phyloP scores from a whole-genome alignment of 1,284 basidiomycete species.

The Leucoagaricus sp. region DNA sequence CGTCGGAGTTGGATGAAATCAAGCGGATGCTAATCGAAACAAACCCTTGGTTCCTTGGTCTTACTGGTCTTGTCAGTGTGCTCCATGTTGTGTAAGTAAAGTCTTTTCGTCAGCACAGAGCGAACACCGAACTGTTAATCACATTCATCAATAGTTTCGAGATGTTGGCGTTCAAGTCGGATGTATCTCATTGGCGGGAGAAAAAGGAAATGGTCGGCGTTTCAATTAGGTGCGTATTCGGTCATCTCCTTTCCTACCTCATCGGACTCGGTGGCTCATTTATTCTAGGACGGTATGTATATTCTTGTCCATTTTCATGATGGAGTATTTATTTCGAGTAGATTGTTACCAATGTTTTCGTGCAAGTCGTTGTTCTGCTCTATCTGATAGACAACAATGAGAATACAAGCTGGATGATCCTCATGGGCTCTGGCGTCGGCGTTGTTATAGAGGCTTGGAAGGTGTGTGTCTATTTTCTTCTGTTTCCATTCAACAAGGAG shows the following conservation, averaged over 20 bases:
- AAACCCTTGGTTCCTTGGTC: conserved; percentile 85
- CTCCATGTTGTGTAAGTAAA: conserved; percentile 80
- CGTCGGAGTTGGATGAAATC: conserved; percentile 87
- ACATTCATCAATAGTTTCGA: conserved; percentile 65
- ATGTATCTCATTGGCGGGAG: conserved; percentile 93
- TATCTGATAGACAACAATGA: conserved; percentile 96
- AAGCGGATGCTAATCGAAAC: conserved; percentile 96
- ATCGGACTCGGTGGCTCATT: conserved; percentile 7
- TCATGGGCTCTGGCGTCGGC: conserved; percentile 86
- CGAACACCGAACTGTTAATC: neutral
- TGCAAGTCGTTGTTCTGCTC: conserved; percentile 86
- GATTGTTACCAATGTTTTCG: conserved; percentile 93
- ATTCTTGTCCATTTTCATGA: conserved; percentile 11
- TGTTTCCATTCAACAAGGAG: neutral
- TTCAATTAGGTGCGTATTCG: conserved; percentile 63
- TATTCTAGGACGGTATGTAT: conserved; percentile 30
- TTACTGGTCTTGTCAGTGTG: conserved; percentile 82
- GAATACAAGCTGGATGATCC: conserved; percentile 96
- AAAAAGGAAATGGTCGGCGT: conserved; percentile 89
- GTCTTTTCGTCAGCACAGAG: conserved; percentile 1
- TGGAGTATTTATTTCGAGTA: conserved; percentile 27
- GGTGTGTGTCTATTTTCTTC: conserved; percentile 41
- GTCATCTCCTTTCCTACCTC: conserved; percentile 2
- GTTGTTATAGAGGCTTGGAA: conserved; percentile 97
- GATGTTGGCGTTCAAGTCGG: conserved; percentile 92